Evolutionary conservation across 2,329 filamentous ascomycete species (phyloP).

Genomic region (Aureobasidium sp.): DNA sequence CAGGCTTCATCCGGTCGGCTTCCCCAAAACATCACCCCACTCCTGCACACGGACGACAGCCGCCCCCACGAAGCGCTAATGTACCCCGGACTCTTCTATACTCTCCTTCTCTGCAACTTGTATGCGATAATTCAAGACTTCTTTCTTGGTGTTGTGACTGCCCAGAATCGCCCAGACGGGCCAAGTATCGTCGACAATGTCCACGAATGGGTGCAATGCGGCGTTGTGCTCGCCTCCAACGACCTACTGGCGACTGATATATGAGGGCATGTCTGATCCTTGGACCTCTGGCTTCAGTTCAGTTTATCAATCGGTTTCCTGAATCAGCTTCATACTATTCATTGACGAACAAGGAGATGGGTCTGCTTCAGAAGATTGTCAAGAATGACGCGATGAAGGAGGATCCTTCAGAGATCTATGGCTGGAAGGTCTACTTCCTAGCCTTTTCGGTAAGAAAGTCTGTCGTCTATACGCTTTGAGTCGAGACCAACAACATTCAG

Average conservation of each 20-base stretch:
- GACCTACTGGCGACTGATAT: constrained; percentile 1
- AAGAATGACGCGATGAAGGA: constrained; percentile 65
- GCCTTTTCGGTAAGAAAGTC: constrained; percentile 46
- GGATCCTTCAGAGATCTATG: constrained; percentile 62
- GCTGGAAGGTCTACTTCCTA: constrained; percentile 60
- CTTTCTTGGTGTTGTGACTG: neutral
- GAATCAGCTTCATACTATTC: neutral
- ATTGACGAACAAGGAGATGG: constrained; percentile 15
- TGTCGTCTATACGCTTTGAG: neutral
- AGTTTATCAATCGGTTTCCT: neutral
- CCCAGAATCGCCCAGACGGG: constrained; percentile 11
- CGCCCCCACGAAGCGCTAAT: neutral
- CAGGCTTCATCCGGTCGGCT: neutral
- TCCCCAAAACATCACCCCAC: neutral
- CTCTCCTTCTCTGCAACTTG: neutral
- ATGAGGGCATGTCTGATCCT: neutral
- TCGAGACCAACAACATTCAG: constrained; percentile 20
- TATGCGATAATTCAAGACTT: neutral
- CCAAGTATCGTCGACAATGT: constrained; percentile 5
- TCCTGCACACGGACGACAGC: neutral
- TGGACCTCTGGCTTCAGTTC: neutral
- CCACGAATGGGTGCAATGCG: constrained; percentile 6
- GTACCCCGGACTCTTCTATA: neutral
- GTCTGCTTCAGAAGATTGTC: constrained; percentile 50
- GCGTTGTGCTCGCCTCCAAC: neutral